Evolutionary conservation across 140 eudicot genomes (phyloP).

Genomic region (Anethum foeniculum): DNA sequence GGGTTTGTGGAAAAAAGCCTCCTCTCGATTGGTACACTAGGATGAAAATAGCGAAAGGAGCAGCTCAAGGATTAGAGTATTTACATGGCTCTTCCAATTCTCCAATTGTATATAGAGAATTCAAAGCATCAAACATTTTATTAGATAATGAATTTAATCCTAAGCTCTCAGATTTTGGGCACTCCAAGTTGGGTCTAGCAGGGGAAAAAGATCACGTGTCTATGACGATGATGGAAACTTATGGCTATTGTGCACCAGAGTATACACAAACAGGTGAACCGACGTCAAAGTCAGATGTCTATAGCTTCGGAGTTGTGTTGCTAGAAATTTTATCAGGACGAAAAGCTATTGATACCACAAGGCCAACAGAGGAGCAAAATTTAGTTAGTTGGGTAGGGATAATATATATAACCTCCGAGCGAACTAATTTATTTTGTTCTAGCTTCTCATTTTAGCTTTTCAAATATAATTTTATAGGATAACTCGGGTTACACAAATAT

Average conservation of each 20-base stretch:
- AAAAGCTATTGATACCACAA: background rate
- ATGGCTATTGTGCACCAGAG: conserved; percentile 1
- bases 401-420: background rate
- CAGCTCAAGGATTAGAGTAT: conserved; percentile 7
- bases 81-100: background rate
- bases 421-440: background rate
- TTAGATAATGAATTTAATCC: background rate
- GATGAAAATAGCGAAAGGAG: background rate
- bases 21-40: background rate
- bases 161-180: background rate
- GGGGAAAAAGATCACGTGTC: background rate
- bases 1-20: background rate
- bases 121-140: background rate
- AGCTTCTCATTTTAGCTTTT: background rate
- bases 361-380: conserved; percentile 6
- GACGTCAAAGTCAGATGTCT: background rate
- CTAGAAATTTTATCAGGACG: background rate
- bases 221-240: background rate
- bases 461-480: background rate
- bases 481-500: background rate
- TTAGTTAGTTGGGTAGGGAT: background rate
- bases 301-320: conserved; percentile 4
- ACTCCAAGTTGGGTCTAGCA: background rate
- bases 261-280: background rate
- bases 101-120: background rate